Evolutionary conservation across 2,329 filamentous ascomycete genomes (phyloP).

Genomic region (Periconia sp.): DNA sequence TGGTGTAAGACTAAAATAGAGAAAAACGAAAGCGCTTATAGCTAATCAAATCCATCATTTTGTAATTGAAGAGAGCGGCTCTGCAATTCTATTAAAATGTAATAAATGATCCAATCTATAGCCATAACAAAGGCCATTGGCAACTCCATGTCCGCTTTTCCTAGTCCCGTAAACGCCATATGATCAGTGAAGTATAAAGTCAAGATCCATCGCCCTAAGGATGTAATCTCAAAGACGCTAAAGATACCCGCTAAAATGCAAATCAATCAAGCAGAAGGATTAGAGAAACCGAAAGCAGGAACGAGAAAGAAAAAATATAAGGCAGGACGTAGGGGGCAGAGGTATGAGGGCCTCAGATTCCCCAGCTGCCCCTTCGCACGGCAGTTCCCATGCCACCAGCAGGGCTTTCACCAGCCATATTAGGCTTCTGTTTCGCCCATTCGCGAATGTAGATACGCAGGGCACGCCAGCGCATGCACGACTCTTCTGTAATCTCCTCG

Average conservation of each 20-base stretch:
- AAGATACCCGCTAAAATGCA: slow-evolving; percentile 20
- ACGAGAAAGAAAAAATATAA: background rate
- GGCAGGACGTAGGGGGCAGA: background rate
- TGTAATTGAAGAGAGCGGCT: no score
- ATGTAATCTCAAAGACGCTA: background rate
- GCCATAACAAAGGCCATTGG: no score
- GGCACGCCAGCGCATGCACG: slow-evolving; percentile 79
- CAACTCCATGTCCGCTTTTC: background rate
- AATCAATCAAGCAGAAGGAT: background rate
- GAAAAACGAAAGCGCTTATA: background rate
- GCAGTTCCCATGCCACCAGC: slow-evolving; percentile 45
- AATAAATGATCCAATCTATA: no score
- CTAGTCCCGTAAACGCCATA: background rate
- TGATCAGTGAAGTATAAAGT: background rate
- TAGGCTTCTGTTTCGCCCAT: slow-evolving; percentile 86
- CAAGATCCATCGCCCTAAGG: no score
- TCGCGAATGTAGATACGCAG: slow-evolving; percentile 81
- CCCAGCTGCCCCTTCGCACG: slow-evolving; percentile 54
- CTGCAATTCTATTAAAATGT: no score
- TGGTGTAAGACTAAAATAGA: background rate
- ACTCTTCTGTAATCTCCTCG: slow-evolving; percentile 52
- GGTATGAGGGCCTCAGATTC: slow-evolving; percentile 18
- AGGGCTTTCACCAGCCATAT: slow-evolving; percentile 50
- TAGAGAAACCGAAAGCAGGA: background rate
- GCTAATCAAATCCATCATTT: no score